These are phyloP conservation scores for Didymella sp. DNA, from an alignment of 2,329 filamentous ascomycete genomes.

Conservation along the genomic window DNA sequence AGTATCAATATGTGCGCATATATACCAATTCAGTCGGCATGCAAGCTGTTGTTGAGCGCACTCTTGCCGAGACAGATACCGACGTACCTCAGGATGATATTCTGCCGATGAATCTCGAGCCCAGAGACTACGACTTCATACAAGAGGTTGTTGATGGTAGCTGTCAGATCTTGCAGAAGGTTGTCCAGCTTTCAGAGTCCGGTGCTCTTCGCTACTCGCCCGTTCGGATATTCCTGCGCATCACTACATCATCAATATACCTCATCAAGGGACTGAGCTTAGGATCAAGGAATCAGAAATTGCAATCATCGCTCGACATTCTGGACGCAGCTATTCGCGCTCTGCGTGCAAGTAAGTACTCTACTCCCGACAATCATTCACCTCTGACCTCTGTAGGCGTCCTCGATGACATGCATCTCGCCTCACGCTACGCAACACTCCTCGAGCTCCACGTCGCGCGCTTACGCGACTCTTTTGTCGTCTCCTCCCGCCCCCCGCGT, in stretches of 20 bases:
- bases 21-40: slow-evolving; percentile 60
- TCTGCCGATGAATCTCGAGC: slow-evolving; percentile 54
- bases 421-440: slow-evolving; percentile 59
- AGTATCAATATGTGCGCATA: slow-evolving; percentile 56
- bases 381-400: slow-evolving; percentile 41
- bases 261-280: slow-evolving; percentile 60
- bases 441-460: slow-evolving; percentile 53
- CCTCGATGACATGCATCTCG: slow-evolving; percentile 61
- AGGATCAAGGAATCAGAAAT: slow-evolving; percentile 57
- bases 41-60: slow-evolving; percentile 64
- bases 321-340: slow-evolving; percentile 58
- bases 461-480: slow-evolving; percentile 47
- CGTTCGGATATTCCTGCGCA: slow-evolving; percentile 61
- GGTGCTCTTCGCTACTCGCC: slow-evolving; percentile 60
- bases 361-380: background rate
- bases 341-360: slow-evolving; percentile 51
- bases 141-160: slow-evolving; percentile 63
- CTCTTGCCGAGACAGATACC: slow-evolving; percentile 51
- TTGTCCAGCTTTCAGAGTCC: slow-evolving; percentile 57
- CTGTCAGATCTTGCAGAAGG: slow-evolving; percentile 59
- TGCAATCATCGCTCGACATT: slow-evolving; percentile 58
- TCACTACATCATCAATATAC: slow-evolving; percentile 63
- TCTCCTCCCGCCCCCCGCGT: slow-evolving; percentile 46
- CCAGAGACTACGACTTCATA: slow-evolving; percentile 62
- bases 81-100: slow-evolving; percentile 49